Evolutionary conservation across 2,329 filamentous ascomycete genomes (phyloP), one percentile per base, ranked within the genome.

Genomic region (Nemania diffusa): DNA sequence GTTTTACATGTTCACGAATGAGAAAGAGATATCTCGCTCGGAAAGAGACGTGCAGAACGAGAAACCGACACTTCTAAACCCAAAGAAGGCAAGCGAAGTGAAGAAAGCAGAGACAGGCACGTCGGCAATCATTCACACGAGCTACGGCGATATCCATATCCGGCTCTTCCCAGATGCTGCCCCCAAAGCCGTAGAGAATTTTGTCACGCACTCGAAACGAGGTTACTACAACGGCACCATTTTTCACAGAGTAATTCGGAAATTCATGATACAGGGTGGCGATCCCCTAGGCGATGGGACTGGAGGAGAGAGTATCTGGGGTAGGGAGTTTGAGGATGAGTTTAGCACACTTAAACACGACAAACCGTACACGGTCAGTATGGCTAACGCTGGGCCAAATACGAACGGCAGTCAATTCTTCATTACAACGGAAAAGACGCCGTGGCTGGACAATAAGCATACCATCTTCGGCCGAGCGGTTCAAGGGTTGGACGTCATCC

Each of bases 321-420:
- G 93, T n/a, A 89, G 85, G 48, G 92, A 96, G 73, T 97, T 97
- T 74, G 92, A 91, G 75, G 96, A 99, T 77, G 96, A 99, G 79
- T 97, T 99, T 73, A 94, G 92, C 73, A 91, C 89, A 20, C 81
- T 99, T 69, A 93, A 91, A 78, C 96, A 99, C 76, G 96, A 99
- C 82, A 97, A 96, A 81, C 92, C 96, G 1, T 99, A 97, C 78
- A 98, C 94, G 0, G 85, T 98, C 65, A 97, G 92, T 78, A 99
- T 99, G 96, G 96, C 96, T 13, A 99, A 99, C 79, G 95, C 96
- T 0, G 96, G 96, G 0, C 93, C 94, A 0, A 94, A 95, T 75
- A 97, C 94, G 40, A 99, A 99, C 78, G 96, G 92, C 15, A 96
- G 92, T 76, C 96, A 99, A 79, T 99, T 99, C 79, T 99, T 99